A percentile compares a stretch with the other conserved stretches of the same genome.
Conservation (phyloP, 2,329 filamentous ascomycete species). For the Epichloe elymi region DNA sequence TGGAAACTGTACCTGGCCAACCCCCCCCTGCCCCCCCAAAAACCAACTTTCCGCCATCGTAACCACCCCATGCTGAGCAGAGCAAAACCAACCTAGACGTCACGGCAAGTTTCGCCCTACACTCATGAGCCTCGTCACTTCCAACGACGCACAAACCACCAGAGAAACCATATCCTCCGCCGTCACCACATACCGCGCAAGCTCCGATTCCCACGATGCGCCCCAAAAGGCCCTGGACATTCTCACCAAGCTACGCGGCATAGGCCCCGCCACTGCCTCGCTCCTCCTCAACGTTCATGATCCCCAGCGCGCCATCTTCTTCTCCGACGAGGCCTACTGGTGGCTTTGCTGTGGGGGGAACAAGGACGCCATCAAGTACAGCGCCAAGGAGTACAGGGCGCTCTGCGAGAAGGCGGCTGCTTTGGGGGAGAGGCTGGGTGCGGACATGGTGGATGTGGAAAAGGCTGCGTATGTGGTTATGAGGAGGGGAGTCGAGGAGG, state of each 20-base stretch:
- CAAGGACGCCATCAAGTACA: constrained; percentile 52
- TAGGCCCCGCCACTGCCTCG: constrained; percentile 70
- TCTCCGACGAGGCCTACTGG: constrained; percentile 66
- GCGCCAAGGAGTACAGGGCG: constrained; percentile 50
- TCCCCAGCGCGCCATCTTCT: constrained; percentile 51
- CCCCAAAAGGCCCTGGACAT: constrained; percentile 35
- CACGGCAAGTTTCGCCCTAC: constrained; percentile 51
- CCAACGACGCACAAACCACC: constrained; percentile 41
- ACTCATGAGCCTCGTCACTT: constrained; percentile 45
- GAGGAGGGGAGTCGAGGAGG: constrained; percentile 14
- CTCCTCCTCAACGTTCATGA: constrained; percentile 56
- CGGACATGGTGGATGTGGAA: constrained; percentile 51
- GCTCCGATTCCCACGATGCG: constrained; percentile 21
- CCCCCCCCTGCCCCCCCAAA: constrained; percentile 1
- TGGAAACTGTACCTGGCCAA: constrained; percentile 53
- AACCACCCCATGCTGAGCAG: background rate
- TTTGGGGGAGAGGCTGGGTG: constrained; percentile 35
- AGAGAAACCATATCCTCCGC: constrained; percentile 37
- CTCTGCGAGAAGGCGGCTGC: constrained; percentile 31
- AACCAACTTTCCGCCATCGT: background rate
- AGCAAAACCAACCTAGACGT: constrained; percentile 22
- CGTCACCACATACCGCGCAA: constrained; percentile 30
- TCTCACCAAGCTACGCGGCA: constrained; percentile 52
- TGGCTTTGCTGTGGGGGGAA: constrained; percentile 48
- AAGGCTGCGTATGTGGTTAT: constrained; percentile 59